A percentile compares a stretch with the other conserved stretches of the same genome.
phyloP scores from a whole-genome alignment of 805 yeast species.

The Metschnikowia baotianmanensis region DNA sequence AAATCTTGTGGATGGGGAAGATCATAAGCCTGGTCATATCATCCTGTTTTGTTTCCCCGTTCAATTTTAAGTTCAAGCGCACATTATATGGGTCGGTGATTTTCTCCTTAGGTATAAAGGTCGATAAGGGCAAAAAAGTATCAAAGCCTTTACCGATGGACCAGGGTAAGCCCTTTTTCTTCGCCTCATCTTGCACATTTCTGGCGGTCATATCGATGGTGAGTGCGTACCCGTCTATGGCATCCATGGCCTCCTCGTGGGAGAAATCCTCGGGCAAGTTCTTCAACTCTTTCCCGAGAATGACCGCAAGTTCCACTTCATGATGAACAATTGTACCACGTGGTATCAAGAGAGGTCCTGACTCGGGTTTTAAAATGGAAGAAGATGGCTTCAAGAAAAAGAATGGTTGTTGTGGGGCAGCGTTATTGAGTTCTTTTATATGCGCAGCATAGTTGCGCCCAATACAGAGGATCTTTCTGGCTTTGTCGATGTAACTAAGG shows the following conservation, averaged over 20 bases:
- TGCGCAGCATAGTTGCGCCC: slow-evolving; percentile 99
- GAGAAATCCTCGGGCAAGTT: slow-evolving; percentile 60
- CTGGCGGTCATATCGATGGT: slow-evolving; percentile 95
- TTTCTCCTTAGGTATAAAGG: slow-evolving; percentile 59
- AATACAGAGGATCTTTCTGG: slow-evolving; percentile 84
- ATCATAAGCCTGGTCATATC: slow-evolving; percentile 83
- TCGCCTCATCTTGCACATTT: slow-evolving; percentile 93
- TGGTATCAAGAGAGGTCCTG: slow-evolving; percentile 83
- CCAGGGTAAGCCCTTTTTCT: slow-evolving; percentile 95
- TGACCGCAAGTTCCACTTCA: slow-evolving; percentile 87
- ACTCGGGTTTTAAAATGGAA: slow-evolving; percentile 54
- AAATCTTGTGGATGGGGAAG: slow-evolving; percentile 77
- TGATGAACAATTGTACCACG: slow-evolving; percentile 79
- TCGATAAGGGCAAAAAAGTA: slow-evolving; percentile 87
- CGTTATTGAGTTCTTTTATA: slow-evolving; percentile 81
- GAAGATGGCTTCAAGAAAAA: slow-evolving; percentile 90
- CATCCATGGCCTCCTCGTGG: slow-evolving; percentile 65
- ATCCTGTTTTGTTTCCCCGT: slow-evolving; percentile 66
- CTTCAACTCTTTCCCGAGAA: slow-evolving; percentile 61
- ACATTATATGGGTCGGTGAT: slow-evolving; percentile 77
- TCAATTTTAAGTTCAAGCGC: slow-evolving; percentile 60
- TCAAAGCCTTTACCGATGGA: slow-evolving; percentile 95
- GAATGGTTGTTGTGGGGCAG: slow-evolving; percentile 81
- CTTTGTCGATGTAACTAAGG: slow-evolving; percentile 52
- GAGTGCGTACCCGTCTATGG: slow-evolving; percentile 83